Evolutionary conservation across 768 basidiomycete species (phyloP).

Genomic region (Mycena pura): DNA sequence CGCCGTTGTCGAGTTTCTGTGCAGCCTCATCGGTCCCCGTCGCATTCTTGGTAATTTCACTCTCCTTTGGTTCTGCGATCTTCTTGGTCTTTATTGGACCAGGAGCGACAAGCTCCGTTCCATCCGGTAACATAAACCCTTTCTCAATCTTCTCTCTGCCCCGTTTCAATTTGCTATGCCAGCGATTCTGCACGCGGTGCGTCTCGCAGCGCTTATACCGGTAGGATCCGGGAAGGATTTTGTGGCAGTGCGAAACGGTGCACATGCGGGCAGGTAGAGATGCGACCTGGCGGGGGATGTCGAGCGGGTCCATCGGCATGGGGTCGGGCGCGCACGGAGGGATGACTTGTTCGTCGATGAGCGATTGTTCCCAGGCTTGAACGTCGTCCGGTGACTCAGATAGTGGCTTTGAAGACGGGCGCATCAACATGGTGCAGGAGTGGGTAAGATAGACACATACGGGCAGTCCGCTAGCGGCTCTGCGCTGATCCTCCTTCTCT

Average conservation of each 20-base stretch:
- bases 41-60: background rate
- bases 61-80: slow-evolving; percentile 16
- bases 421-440: background rate
- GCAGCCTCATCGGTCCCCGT: background rate
- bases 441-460: slow-evolving; percentile 34
- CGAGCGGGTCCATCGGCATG: background rate
- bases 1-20: background rate
- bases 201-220: slow-evolving; percentile 61
- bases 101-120: slow-evolving; percentile 16
- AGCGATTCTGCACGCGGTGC: slow-evolving; percentile 61
- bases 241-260: slow-evolving; percentile 64
- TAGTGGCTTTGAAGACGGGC: slow-evolving; percentile 37
- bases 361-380: slow-evolving; percentile 42
- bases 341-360: slow-evolving; percentile 42
- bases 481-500: slow-evolving; percentile 45
- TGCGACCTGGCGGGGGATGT: background rate
- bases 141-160: slow-evolving; percentile 57
- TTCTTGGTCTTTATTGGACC: slow-evolving; percentile 13
- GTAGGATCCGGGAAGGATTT: slow-evolving; percentile 53
- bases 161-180: slow-evolving; percentile 59
- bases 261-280: slow-evolving; percentile 54
- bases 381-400: slow-evolving; percentile 42
- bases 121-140: slow-evolving; percentile 33
- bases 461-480: slow-evolving; percentile 42
- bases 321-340: slow-evolving; percentile 26